These are phyloP conservation scores for Tylopilus felleus DNA, from an alignment of 768 basidiomycete genomes.

Conservation along the genomic window DNA sequence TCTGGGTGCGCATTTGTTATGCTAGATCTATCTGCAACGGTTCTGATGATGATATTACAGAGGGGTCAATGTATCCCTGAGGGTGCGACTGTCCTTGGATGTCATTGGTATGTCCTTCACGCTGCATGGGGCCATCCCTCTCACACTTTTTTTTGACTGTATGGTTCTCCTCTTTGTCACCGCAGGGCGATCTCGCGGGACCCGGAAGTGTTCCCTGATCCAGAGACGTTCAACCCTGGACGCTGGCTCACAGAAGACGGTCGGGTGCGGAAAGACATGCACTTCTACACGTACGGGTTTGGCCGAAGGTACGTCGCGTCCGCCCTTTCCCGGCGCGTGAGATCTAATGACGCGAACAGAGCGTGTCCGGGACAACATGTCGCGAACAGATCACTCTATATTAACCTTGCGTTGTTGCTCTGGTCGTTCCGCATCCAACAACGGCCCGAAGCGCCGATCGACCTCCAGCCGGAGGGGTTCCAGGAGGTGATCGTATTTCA, in stretches of 20 bases:
- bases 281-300: constrained; percentile 1
- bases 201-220: constrained; percentile 12
- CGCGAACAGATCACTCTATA: constrained; percentile 46
- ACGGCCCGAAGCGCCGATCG: constrained; percentile 49
- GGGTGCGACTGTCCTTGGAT: constrained; percentile 12
- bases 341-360: constrained; percentile 23
- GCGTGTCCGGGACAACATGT: constrained; percentile 59
- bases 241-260: constrained; percentile 6
- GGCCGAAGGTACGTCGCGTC: not conserved
- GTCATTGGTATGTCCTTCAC: constrained; percentile 8
- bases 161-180: no score
- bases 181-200: constrained; percentile 17
- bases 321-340: not conserved
- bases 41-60: not conserved
- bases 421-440: constrained; percentile 58
- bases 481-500: constrained; percentile 55
- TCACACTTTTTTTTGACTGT: no score
- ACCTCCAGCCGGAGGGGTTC: constrained; percentile 45
- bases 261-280: not conserved
- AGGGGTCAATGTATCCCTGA: constrained; percentile 10
- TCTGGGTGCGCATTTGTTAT: constrained; percentile 49
- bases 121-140: not conserved
- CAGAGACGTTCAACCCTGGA: constrained; percentile 10
- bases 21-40: not conserved
- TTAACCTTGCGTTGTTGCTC: constrained; percentile 56